These are phyloP conservation scores for Escovopsis sp. DNA, from an alignment of 2,329 filamentous ascomycete species.

Conservation along the genomic window DNA sequence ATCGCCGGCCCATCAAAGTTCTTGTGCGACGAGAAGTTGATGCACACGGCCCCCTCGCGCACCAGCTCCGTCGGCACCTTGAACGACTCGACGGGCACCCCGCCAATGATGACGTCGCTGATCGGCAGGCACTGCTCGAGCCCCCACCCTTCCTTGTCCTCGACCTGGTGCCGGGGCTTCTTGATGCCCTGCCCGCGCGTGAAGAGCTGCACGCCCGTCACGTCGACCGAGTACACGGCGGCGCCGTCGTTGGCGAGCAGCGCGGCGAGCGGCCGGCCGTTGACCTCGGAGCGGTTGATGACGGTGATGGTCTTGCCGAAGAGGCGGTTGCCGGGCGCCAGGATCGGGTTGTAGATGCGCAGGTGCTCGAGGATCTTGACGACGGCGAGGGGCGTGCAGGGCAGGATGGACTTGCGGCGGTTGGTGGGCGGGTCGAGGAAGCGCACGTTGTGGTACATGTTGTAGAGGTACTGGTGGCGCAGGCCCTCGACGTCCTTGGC, in stretches of 20 bases:
- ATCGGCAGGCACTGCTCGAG: slow-evolving; percentile 69
- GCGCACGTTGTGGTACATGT: slow-evolving; percentile 98
- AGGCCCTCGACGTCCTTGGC: slow-evolving; percentile 93
- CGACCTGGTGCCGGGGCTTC: slow-evolving; percentile 72
- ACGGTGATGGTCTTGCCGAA: slow-evolving; percentile 92
- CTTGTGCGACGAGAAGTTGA: slow-evolving; percentile 93
- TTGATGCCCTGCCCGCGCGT: slow-evolving; percentile 78
- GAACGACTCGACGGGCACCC: slow-evolving; percentile 75
- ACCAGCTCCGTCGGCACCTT: slow-evolving; percentile 78
- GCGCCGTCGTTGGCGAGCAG: slow-evolving; percentile 92
- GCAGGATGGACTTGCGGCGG: slow-evolving; percentile 77
- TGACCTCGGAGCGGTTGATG: slow-evolving; percentile 92
- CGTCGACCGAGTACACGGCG: slow-evolving; percentile 85
- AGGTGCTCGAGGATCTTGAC: slow-evolving; percentile 96
- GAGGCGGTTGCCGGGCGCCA: slow-evolving; percentile 82
- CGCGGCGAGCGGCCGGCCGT: slow-evolving; percentile 81
- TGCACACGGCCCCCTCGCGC: slow-evolving; percentile 86
- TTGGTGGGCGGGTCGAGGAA: slow-evolving; percentile 71
- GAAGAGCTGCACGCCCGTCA: slow-evolving; percentile 84
- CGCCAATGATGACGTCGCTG: slow-evolving; percentile 89
- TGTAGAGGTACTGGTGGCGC: slow-evolving; percentile 86
- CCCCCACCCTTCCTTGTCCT: slow-evolving; percentile 65
- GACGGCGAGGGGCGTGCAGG: slow-evolving; percentile 88
- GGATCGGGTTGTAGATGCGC: slow-evolving; percentile 88
- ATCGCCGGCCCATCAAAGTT: slow-evolving; percentile 77